These are phyloP conservation scores for Perilla frutescens DNA, from an alignment of 257 asterid species.

Conservation along the genomic window DNA sequence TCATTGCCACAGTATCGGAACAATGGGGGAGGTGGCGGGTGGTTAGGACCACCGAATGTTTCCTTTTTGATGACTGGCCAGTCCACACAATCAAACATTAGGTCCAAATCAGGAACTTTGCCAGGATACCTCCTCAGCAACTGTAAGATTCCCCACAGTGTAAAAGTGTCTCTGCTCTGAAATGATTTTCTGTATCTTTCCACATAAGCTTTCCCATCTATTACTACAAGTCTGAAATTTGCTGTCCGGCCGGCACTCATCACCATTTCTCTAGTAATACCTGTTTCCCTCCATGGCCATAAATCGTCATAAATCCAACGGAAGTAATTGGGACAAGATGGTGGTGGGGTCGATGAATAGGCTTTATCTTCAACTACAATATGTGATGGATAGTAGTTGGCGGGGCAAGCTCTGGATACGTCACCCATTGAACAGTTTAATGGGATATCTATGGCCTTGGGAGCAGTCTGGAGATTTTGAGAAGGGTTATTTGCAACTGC, in stretches of 20 bases:
- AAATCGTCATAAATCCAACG: slow-evolving; percentile 80
- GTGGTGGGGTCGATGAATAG: slow-evolving; percentile 14
- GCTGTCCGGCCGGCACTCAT: slow-evolving; percentile 60
- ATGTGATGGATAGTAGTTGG: slow-evolving; percentile 55
- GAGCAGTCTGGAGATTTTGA: slow-evolving; percentile 32
- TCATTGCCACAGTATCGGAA: slow-evolving; percentile 73
- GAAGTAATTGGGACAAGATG: slow-evolving; percentile 69
- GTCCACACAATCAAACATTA: slow-evolving; percentile 82
- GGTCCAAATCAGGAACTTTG: slow-evolving; percentile 69
- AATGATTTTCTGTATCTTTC: slow-evolving; percentile 50
- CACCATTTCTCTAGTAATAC: slow-evolving; percentile 67
- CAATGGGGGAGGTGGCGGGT: slow-evolving; percentile 59
- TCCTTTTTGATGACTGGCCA: slow-evolving; percentile 61
- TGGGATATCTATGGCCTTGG: slow-evolving; percentile 44
- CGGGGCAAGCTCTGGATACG: slow-evolving; percentile 57
- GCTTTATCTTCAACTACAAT: neutral
- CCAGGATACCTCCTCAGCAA: slow-evolving; percentile 75
- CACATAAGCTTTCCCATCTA: slow-evolving; percentile 72
- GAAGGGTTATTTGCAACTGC: slow-evolving; percentile 23
- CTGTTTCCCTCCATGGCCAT: slow-evolving; percentile 69
- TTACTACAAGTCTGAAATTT: slow-evolving; percentile 62
- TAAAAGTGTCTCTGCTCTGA: slow-evolving; percentile 69
- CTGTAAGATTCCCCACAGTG: slow-evolving; percentile 85
- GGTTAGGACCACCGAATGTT: slow-evolving; percentile 33
- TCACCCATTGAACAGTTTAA: slow-evolving; percentile 57